phyloP scores from a whole-genome alignment of 257 asterid species.

The Solanum stenotomum region DNA sequence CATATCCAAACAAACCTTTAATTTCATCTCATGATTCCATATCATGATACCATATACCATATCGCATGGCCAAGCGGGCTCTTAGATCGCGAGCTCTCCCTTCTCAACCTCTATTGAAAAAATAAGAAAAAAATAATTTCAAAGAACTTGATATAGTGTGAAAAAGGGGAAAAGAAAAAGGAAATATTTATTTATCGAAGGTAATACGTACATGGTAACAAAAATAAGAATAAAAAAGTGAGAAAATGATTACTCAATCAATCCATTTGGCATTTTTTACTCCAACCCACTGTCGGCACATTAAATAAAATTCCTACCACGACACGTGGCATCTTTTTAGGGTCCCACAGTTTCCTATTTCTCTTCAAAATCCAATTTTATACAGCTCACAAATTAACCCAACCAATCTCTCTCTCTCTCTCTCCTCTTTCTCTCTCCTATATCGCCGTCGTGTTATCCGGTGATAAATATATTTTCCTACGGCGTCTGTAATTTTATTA shows the following conservation, averaged over 20 bases:
- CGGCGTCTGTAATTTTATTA: background rate
- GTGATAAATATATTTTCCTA: conserved; percentile 13
- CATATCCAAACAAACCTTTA: too few relatives aligned
- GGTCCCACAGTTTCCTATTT: conserved; percentile 19
- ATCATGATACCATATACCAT: too few relatives aligned
- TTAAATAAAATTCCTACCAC: background rate
- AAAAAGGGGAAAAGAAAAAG: too few relatives aligned
- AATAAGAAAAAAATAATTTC: too few relatives aligned
- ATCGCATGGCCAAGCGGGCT: too few relatives aligned
- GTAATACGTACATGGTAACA: background rate
- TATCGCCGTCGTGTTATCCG: conserved; percentile 46
- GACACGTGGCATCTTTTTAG: conserved; percentile 31
- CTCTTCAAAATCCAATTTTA: background rate
- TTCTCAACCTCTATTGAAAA: too few relatives aligned
- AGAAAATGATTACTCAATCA: background rate
- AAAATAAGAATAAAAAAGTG: background rate
- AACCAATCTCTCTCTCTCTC: background rate
- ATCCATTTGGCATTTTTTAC: background rate
- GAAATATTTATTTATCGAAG: too few relatives aligned
- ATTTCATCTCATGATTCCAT: too few relatives aligned
- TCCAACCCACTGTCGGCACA: conserved; percentile 24
- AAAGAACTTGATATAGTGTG: too few relatives aligned
- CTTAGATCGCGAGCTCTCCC: background rate
- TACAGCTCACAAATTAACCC: conserved; percentile 6
- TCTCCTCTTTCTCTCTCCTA: background rate